Evolutionary conservation across 257 asterid species (phyloP).

Genomic region (Solanum medicagineum): DNA sequence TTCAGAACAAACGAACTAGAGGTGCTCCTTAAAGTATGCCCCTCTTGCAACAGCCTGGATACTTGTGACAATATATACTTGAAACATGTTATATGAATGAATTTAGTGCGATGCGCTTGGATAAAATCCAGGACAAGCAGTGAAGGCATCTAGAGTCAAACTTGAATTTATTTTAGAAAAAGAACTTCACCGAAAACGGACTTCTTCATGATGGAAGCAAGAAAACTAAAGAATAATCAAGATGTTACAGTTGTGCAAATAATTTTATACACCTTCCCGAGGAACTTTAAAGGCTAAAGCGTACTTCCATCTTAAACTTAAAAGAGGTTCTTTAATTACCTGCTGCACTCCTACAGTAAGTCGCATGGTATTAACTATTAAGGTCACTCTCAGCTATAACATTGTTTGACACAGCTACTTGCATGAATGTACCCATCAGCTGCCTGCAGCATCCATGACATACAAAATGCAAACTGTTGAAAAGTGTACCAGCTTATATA

Average conservation of each 20-base stretch:
- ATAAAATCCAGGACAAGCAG: too few relatives aligned
- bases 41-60: not conserved
- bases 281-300: not conserved
- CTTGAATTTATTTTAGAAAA: not conserved
- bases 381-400: not conserved
- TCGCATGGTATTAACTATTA: not conserved
- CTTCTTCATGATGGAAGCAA: not conserved
- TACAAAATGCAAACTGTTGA: not conserved
- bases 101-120: too few relatives aligned
- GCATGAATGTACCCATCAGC: not conserved
- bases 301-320: not conserved
- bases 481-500: not conserved
- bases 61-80: not conserved
- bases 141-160: not conserved
- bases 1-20: not conserved
- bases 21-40: not conserved
- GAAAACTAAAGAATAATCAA: not conserved
- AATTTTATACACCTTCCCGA: not conserved
- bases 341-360: not conserved
- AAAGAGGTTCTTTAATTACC: not conserved
- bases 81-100: not conserved
- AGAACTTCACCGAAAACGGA: not conserved
- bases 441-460: not conserved
- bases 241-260: not conserved
- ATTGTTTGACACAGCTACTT: not conserved